A percentile compares a stretch with the other conserved stretches of the same genome.
Evolutionary conservation across 257 asterid genomes (phyloP).

Genomic region (Capsicum pubescens): DNA sequence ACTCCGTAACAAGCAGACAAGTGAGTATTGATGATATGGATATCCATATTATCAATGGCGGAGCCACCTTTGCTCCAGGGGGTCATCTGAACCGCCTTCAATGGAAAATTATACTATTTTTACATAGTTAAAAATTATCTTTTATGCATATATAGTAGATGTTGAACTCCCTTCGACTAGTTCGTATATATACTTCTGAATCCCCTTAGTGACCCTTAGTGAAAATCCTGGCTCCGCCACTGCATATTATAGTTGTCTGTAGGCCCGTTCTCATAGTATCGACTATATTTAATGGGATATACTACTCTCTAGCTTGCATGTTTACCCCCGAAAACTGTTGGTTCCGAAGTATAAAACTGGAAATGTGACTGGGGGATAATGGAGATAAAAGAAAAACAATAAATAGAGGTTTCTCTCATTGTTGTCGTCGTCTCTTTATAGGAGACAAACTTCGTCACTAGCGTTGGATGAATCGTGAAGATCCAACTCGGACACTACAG

Average conservation of each 20-base stretch:
- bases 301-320: not conserved
- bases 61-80: too few species aligned
- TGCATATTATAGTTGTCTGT: not conserved
- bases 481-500: constrained; percentile 3
- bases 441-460: not conserved
- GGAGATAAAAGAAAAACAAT: not conserved
- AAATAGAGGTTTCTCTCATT: not conserved
- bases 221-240: too few species aligned
- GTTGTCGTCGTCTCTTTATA: not conserved
- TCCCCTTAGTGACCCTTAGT: too few species aligned
- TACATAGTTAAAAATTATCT: too few species aligned
- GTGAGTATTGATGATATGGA: too few species aligned
- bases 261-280: not conserved
- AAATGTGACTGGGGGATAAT: not conserved
- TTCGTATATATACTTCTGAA: too few species aligned
- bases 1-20: too few species aligned
- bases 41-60: too few species aligned
- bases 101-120: too few species aligned
- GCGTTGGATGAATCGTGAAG: not conserved
- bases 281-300: not conserved
- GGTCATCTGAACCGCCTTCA: too few species aligned
- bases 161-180: too few species aligned
- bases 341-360: not conserved
- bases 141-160: too few species aligned
- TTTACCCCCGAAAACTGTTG: not conserved